Evolutionary conservation across 2,329 filamentous ascomycete species (phyloP), one percentile per base, ranked within the genome.

Genomic region (Aspergillus sp.): DNA sequence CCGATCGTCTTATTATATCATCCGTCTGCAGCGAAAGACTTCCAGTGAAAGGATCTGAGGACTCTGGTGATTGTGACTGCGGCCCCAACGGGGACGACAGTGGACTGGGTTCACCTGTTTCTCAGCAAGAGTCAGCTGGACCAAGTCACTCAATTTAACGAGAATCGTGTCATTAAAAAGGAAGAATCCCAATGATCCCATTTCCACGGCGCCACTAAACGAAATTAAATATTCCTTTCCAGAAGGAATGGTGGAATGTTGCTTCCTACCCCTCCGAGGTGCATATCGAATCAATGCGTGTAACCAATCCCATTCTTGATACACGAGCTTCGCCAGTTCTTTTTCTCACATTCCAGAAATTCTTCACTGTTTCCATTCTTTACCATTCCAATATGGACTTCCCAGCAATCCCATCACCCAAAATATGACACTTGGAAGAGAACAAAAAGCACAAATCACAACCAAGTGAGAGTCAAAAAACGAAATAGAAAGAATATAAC

Each of bases 1-100:
- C 83, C 40, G 88, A 91, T 68, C 88, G 83, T 48, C 86, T 83
- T 63, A 82, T 75, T 53, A 76, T 74, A 51, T 77, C 80, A 53
- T 83, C 80, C 40, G 78, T 67, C 64, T 68, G 65, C 43, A 62
- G 57, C 31, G 66, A 67, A 53, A 78, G 66, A 51, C 70, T 77
- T 74, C 66, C 74, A 41, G 76, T 56, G 39, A 55, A 58, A 40
- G 57, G 48, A 40, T 60, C 58, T 19, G 19, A 19, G 27, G 56
- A 54, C 49, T 66, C 57, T 34, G 66, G 62, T 11, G 64, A 67
- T 45, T 63, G 56, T 46, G 63, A 64, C 40, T 63, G 58, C 43
- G 58, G 57, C 42, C 58, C 59, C 54, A 66, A 53, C 27, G 64
- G 65, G 49, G 64, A 67, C 46, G 64, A 67, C 47, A 65, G 52